Percentiles rank a stretch among this genome's conserved stretches.
phyloP scores from a whole-genome alignment of 371 early-diverging fungal species.

The Apophysomyces trapeziformis region DNA sequence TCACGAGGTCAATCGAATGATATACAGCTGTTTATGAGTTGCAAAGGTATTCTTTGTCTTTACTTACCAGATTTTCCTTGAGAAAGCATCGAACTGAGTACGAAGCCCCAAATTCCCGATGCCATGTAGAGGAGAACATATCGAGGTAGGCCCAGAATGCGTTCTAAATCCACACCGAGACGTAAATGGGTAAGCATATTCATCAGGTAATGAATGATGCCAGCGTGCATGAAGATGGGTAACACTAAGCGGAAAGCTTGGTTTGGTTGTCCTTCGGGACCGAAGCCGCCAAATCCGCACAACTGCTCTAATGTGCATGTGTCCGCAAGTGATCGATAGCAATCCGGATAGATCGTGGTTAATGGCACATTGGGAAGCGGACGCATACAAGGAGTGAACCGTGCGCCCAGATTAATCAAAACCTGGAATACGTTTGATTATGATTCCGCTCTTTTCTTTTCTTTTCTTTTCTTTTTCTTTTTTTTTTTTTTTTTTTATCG shows the following conservation, averaged over 20 bases:
- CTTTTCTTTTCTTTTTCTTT: no score
- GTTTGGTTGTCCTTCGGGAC: conserved; percentile 46
- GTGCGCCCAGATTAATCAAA: conserved; percentile 59
- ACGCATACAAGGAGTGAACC: conserved; percentile 68
- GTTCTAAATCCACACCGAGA: conserved; percentile 76
- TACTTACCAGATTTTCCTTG: conserved; percentile 52
- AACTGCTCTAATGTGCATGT: conserved; percentile 55
- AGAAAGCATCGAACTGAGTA: conserved; percentile 76
- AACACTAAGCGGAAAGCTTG: conserved; percentile 84
- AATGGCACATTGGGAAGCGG: conserved; percentile 36
- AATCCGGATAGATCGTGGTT: conserved; percentile 18
- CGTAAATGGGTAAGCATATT: conserved; percentile 78
- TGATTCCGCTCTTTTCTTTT: no score
- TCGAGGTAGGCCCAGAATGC: conserved; percentile 75
- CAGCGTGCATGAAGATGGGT: conserved; percentile 90
- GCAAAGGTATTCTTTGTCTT: not conserved
- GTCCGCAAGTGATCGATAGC: conserved; percentile 28
- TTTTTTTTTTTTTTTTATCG: conserved; percentile 7
- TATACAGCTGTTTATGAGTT: not conserved
- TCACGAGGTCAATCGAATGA: not conserved
- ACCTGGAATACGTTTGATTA: conserved; percentile 30
- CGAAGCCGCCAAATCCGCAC: conserved; percentile 62
- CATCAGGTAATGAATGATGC: conserved; percentile 77
- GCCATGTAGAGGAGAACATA: conserved; percentile 74
- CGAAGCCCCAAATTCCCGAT: conserved; percentile 81